These are phyloP conservation scores for Irpex sp. DNA, from an alignment of 1,284 basidiomycete species.

Conservation along the genomic window DNA sequence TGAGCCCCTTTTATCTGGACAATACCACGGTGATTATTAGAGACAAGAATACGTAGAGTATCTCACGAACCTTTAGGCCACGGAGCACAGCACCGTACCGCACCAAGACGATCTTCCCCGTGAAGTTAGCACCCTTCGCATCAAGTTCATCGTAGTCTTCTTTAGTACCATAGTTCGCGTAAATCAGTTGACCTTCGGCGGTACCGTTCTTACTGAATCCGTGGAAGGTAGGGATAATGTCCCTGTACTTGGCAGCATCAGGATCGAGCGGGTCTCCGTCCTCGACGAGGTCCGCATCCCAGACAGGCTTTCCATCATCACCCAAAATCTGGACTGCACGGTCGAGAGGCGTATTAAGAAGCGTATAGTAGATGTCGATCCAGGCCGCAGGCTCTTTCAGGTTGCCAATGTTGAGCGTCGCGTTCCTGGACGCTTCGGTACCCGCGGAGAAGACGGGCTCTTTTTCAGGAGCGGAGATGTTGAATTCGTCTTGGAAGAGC, in stretches of 20 bases:
- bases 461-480: conserved; percentile 37
- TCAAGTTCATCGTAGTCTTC: conserved; percentile 38
- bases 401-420: conserved; percentile 51
- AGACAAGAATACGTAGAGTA: too few species aligned
- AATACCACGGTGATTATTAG: neutral
- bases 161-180: conserved; percentile 78
- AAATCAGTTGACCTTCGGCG: conserved; percentile 67
- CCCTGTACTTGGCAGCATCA: conserved; percentile 55
- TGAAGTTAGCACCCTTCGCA: conserved; percentile 61
- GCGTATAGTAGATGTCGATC: conserved; percentile 80
- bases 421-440: conserved; percentile 52
- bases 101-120: conserved; percentile 77
- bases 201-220: conserved; percentile 63
- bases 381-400: conserved; percentile 54
- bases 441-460: conserved; percentile 64
- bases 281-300: conserved; percentile 68
- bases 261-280: conserved; percentile 58
- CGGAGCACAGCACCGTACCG: conserved; percentile 82
- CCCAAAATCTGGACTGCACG: conserved; percentile 57
- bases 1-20: conserved; percentile 72
- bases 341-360: conserved; percentile 72
- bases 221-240: conserved; percentile 62
- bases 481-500: conserved; percentile 58
- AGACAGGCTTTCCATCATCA: conserved; percentile 49
- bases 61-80: conserved; percentile 72